Conservation (phyloP, 192 early-diverging fungal genomes). For the Backusella mclennaniae region DNA sequence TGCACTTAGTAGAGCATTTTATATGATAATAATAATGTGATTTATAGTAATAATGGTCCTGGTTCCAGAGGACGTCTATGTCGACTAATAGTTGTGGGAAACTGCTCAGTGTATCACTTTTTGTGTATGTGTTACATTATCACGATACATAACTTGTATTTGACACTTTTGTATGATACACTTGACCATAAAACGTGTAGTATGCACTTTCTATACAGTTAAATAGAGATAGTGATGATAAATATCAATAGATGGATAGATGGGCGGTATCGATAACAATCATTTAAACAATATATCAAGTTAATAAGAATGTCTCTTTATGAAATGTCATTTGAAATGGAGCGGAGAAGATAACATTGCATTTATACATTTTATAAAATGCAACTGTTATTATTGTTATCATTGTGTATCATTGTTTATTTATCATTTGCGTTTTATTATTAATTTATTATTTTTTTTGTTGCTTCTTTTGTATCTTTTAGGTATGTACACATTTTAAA, state of each 20-base stretch:
- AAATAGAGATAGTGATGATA: no score
- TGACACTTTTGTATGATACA: background rate
- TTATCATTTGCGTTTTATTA: background rate
- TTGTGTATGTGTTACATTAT: background rate
- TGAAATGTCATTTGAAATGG: background rate
- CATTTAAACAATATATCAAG: no score
- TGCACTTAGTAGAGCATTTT: no score
- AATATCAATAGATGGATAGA: no score
- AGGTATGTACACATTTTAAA: background rate
- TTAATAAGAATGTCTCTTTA: background rate
- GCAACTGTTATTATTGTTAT: background rate
- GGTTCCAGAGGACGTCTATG: background rate
- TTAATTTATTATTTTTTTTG: background rate
- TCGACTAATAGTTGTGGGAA: background rate
- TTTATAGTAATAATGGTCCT: no score
- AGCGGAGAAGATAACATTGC: background rate
- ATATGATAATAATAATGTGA: no score
- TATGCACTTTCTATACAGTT: no score
- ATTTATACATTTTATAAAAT: background rate
- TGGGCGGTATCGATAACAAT: no score
- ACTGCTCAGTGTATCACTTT: background rate
- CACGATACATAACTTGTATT: background rate
- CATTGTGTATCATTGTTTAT: background rate
- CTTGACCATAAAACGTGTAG: no score
- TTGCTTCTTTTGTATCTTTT: background rate